Base-by-base conservation (phyloP, 148 eudicot genomes). In the Cornus suecica region DNA sequence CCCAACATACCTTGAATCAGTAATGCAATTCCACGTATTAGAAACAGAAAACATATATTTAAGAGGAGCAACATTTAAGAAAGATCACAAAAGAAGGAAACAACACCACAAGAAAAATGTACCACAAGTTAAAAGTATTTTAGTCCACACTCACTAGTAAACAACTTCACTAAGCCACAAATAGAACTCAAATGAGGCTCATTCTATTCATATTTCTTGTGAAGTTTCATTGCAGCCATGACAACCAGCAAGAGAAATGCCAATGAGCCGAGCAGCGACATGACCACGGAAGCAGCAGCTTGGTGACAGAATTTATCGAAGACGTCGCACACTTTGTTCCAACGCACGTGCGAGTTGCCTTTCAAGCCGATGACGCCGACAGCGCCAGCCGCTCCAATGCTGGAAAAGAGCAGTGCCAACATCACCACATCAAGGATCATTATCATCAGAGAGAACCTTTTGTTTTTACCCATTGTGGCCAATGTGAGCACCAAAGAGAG, bases 261-360 rank as follows among this genome's bases (percentile, higher is more conserved):
- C 0, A 71, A 2, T 0, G 89, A 74, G 22, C 83, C 94, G 0
- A 79, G 29, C 0, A 77, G 24, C 6, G 92, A 90, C 51, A 87
- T 27, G 23, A n/a, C 78, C 2, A 89, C 0, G 4, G 88, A 83
- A 58, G 76, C 90, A 5, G 74, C 51, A 8, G 63, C 74, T 45
- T 84, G 90, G 82, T 80, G 34, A 66, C 95, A 91, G 66, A 84
- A 91, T 65, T 73, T 84, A 0, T 37, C 84, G 72, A 82, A 87
- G 37, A 80, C 82, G 74, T 87, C 69, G 75, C 97, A 92, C 26
- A 92, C 94, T 77, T 92, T 90, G 68, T 78, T 74, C 97, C 97
- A 92, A 26, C 64, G 84, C 61, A 88, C 76, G 82, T 92, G 97
- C 9, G 90, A 76, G 79, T 92, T 92, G 2, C 97, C 97, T 16